Base-by-base conservation (phyloP, 768 basidiomycete species). In the Macrocybe gigantea region DNA sequence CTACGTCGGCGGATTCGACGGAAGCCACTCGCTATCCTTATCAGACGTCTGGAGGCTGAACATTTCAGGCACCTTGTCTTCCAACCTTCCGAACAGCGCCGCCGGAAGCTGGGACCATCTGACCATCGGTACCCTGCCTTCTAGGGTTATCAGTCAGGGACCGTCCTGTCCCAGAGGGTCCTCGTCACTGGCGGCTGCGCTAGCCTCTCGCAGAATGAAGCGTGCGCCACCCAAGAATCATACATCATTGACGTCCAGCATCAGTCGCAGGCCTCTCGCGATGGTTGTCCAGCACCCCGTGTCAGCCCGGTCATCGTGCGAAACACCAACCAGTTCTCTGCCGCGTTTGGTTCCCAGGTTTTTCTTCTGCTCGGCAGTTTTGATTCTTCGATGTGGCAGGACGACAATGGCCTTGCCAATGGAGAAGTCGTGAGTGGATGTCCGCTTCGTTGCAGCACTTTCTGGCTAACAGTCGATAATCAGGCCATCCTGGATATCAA, bases 31-130 rank as follows among this genome's bases (percentile, higher is more conserved):
- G 32, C 70, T 64, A 49, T 65, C 78, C 33, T 64, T 88, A 33
- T 79, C 83, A 14, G 79, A 90, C 45, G 70, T 88, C 13, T 92
- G 87, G 86, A 73, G 74, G 54, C 65, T 92, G 38, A 67, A 78
- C 49, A 65, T 92, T 10, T 77, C 83, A 8, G 89, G 89, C 29
- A 77, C 80, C 0, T 67, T 92, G 11, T 82, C 88, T 2, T 77
- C 85, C 12, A 91, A 91, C 60, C 60, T 81, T 32, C 76, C 76
- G 2, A 63, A 76, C 44, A 50, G 60, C 43, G 67, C 78, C 0
- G 56, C 56, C 12, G 88, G 74, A 7, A 81, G 73, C 39, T 92
- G 88, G 89, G 70, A 76, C 45, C 71, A 64, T 51, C 53, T 78
- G 34, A 62, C 66, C 6, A 55, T 79, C 40, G 64, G 61, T 1